These are phyloP conservation scores for Fusarium proliferatum DNA, from an alignment of 2,329 filamentous ascomycete species.

Conservation along the genomic window DNA sequence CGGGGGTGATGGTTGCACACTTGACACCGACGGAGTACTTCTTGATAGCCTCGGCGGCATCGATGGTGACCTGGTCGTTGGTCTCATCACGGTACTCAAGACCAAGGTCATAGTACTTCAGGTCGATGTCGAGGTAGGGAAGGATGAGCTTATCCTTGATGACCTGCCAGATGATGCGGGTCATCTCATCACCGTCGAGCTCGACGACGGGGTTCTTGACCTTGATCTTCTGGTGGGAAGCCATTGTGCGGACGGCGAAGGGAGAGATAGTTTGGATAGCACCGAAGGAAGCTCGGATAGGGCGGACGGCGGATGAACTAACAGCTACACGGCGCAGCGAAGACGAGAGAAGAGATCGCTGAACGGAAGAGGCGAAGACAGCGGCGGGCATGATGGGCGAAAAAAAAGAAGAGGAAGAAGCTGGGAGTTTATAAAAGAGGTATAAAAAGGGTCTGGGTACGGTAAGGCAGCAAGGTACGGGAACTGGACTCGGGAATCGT, in stretches of 20 bases:
- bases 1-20: slow-evolving; percentile 98
- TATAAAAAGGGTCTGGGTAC: slow-evolving; percentile 38
- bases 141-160: slow-evolving; percentile 99
- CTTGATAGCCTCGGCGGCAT: slow-evolving; percentile 97
- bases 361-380: slow-evolving; percentile 44
- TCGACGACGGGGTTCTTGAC: slow-evolving; percentile 99
- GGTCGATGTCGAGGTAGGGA: slow-evolving; percentile 95
- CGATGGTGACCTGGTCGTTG: slow-evolving; percentile 93
- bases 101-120: slow-evolving; percentile 98
- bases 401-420: slow-evolving; percentile 32
- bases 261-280: slow-evolving; percentile 64
- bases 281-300: slow-evolving; percentile 60
- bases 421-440: slow-evolving; percentile 41
- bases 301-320: slow-evolving; percentile 43
- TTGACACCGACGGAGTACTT: slow-evolving; percentile 99
- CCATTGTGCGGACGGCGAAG: slow-evolving; percentile 71
- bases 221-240: slow-evolving; percentile 85
- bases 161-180: slow-evolving; percentile 97
- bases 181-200: slow-evolving; percentile 96
- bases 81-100: slow-evolving; percentile 96
- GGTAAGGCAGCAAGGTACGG: slow-evolving; percentile 22
- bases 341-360: slow-evolving; percentile 48
- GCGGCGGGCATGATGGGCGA: slow-evolving; percentile 46
- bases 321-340: slow-evolving; percentile 46
- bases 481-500: slow-evolving; percentile 40